Evolutionary conservation across 805 yeast species (phyloP), one percentile per base, ranked within the genome.

Genomic region (Schwanniomyces occidentalis): DNA sequence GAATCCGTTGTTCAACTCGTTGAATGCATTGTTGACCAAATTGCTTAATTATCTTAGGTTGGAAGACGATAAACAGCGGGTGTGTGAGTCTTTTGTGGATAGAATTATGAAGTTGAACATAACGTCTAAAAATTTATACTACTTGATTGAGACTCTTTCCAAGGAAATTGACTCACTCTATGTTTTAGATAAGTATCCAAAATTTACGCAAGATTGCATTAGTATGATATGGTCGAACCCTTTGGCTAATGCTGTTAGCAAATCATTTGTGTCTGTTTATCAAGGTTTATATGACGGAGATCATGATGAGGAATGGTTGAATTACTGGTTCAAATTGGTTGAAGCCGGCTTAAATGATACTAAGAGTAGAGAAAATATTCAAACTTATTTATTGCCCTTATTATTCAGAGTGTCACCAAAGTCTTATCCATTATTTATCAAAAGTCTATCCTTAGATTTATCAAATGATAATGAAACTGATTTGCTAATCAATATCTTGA

Each of bases 1-100:
- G 4, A 78, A 85, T 2, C 80, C 95, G 0, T 55, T 85, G 17
- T 78, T 82, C 5, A 85, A 83, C 49, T 81, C 95, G 0, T 54
- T 86, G 34, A 73, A 69, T 35, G 85, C 78, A 20, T 50, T 88
- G 29, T 73, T 87, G 30, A 35, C 54, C 2, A 86, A 82, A 45
- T 49, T 82, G 32, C 53, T 82, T 8, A 41, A 48, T 2, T 62
- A 78, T 25, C 61, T 61, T 21, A 41, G 44, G 12, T 41, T 59
- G 28, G 45, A 50, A 27, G 13, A 31, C 2, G 25, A 32, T 12
- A 10, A 17, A 6, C 27, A 38, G 1, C 30, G 70, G 2, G 59
- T 70, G 13, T 44, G 49, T 18, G 32, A 44, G 2, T 84, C 5
- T 10, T 34, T 34, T 24, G 38, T 40, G 12, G 37, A 33, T 5